Evolutionary conservation across 2,329 filamentous ascomycete species (phyloP).

Genomic region (Talaromyces sp.): DNA sequence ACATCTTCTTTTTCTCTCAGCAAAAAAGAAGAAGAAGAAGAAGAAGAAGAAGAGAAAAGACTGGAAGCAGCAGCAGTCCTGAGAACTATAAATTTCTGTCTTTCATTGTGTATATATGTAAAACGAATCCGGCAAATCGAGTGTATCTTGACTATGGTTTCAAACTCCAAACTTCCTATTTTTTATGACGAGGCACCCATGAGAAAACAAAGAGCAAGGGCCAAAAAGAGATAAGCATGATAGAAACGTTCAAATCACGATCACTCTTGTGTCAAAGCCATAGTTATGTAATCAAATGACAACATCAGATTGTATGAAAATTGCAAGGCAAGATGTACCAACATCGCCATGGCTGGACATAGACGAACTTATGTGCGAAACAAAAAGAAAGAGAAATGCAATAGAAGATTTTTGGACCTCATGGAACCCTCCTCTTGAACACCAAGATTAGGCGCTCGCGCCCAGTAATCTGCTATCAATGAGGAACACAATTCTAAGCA

Average conservation of each 20-base stretch:
- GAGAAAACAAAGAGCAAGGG: not conserved
- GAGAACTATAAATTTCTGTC: too few relatives aligned
- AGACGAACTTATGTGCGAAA: conserved; percentile 19
- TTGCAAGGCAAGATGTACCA: not conserved
- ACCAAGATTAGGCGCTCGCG: conserved; percentile 1
- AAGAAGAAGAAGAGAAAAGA: too few relatives aligned
- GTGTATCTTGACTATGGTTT: conserved; percentile 7
- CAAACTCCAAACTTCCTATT: conserved; percentile 9
- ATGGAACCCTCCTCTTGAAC: not conserved
- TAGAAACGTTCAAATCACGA: not conserved
- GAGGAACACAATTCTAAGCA: not conserved
- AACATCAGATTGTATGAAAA: conserved; percentile 1
- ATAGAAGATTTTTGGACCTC: not conserved
- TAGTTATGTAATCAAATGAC: conserved; percentile 4
- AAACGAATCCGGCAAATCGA: not conserved
- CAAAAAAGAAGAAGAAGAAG: too few relatives aligned
- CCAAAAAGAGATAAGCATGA: not conserved
- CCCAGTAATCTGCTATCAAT: not conserved
- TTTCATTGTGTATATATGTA: not conserved
- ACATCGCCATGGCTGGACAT: conserved; percentile 7
- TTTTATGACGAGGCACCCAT: conserved; percentile 1
- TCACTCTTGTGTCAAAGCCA: not conserved
- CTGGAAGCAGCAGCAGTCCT: too few relatives aligned
- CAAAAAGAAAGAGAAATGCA: conserved; percentile 20
- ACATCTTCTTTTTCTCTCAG: too few relatives aligned